These are phyloP conservation scores for Coelastrella sp. DNA, from an alignment of 139 green algal species.

Conservation along the genomic window DNA sequence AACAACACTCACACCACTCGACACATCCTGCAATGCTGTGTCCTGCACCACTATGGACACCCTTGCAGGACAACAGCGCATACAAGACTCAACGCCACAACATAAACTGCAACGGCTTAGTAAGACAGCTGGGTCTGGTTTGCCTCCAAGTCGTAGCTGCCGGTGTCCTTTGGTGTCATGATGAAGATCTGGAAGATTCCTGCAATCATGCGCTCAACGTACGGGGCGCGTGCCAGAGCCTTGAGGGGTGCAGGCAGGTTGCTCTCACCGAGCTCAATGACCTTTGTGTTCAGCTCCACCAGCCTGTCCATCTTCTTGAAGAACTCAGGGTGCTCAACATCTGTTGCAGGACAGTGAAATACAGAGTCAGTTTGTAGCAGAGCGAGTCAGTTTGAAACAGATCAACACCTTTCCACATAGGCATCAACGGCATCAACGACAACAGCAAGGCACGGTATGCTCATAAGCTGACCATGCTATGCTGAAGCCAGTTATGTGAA, in stretches of 20 bases:
- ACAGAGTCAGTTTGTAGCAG: too few relatives aligned
- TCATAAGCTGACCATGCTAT: too few relatives aligned
- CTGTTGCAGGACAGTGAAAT: slow-evolving; percentile 10
- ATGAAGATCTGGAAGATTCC: slow-evolving; percentile 89
- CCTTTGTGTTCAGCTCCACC: slow-evolving; percentile 85
- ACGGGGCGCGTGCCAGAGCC: slow-evolving; percentile 77
- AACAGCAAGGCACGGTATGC: too few relatives aligned
- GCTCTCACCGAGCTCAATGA: slow-evolving; percentile 69
- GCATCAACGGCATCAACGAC: background rate
- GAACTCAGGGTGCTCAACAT: slow-evolving; percentile 92
- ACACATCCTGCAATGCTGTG: too few relatives aligned
- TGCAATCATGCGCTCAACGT: slow-evolving; percentile 83
- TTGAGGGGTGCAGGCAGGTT: slow-evolving; percentile 81
- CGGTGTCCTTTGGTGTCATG: slow-evolving; percentile 82
- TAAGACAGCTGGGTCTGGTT: slow-evolving; percentile 18
- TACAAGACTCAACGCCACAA: too few relatives aligned
- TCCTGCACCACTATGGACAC: too few relatives aligned
- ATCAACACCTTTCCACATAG: too few relatives aligned
- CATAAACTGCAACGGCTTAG: slow-evolving; percentile 23
- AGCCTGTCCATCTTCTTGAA: slow-evolving; percentile 87
- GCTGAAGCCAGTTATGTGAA: too few relatives aligned
- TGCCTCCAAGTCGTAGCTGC: slow-evolving; percentile 74
- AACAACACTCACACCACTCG: too few relatives aligned
- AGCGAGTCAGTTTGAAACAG: background rate
- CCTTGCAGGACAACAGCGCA: too few relatives aligned